These are phyloP conservation scores for Tothia fuscella DNA, from an alignment of 2,329 filamentous ascomycete genomes.

Conservation along the genomic window DNA sequence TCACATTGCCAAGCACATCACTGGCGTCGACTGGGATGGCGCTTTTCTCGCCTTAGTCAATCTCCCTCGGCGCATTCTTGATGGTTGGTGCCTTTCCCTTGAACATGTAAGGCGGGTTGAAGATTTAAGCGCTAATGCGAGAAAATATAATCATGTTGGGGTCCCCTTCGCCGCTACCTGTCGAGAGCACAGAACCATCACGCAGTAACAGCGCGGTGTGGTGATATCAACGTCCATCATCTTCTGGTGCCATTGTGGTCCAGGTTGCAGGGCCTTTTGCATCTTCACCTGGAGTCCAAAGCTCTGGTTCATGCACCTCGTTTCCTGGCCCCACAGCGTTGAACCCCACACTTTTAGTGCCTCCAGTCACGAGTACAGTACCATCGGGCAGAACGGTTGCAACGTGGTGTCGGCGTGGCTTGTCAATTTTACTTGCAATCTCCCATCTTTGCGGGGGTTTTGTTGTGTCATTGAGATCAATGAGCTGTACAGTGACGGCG, in stretches of 20 bases:
- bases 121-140: slow-evolving; percentile 18
- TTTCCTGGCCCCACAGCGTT: background rate
- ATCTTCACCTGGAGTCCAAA: slow-evolving; percentile 18
- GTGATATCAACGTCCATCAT: slow-evolving; percentile 20
- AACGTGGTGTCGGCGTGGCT: slow-evolving; percentile 17
- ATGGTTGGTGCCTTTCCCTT: slow-evolving; percentile 17
- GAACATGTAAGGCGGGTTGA: slow-evolving; percentile 20
- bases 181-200: slow-evolving; percentile 18
- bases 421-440: slow-evolving; percentile 13
- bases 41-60: slow-evolving; percentile 15
- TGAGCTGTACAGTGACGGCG: background rate
- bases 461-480: background rate
- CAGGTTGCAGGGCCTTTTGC: slow-evolving; percentile 15
- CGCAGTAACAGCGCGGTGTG: slow-evolving; percentile 17
- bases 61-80: slow-evolving; percentile 12
- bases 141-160: slow-evolving; percentile 5
- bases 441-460: background rate
- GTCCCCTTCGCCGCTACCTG: slow-evolving; percentile 19
- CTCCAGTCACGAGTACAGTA: slow-evolving; percentile 19
- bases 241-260: slow-evolving; percentile 17
- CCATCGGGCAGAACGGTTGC: slow-evolving; percentile 19
- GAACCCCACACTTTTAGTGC: slow-evolving; percentile 16
- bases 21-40: slow-evolving; percentile 7
- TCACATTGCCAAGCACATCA: background rate
- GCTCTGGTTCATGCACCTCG: slow-evolving; percentile 12